A percentile compares a stretch with the other conserved stretches of the same genome.
Conservation (phyloP, 495 filamentous ascomycete genomes). For the Hypomontagnella monticulosa region DNA sequence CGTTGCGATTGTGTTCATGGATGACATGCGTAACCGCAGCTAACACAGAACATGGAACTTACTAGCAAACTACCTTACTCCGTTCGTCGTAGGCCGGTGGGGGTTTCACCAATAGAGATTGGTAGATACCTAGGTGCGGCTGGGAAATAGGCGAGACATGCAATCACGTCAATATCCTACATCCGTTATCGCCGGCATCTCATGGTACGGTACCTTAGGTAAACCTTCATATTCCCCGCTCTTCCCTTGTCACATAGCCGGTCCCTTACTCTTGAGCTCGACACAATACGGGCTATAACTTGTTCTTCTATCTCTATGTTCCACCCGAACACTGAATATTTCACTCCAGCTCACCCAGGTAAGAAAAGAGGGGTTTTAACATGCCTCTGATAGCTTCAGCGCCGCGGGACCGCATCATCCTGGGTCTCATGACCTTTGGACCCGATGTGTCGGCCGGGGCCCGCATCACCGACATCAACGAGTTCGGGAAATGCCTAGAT, state of each 20-base stretch:
- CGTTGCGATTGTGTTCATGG: no score
- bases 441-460: constrained; percentile 65
- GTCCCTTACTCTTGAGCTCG: not conserved
- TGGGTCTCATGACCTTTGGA: constrained; percentile 72
- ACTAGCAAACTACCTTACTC: no score
- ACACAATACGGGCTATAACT: not conserved
- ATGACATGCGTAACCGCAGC: no score
- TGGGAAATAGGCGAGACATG: not conserved
- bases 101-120: not conserved
- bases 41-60: no score
- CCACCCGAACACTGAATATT: no score
- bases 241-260: constrained; percentile 5
- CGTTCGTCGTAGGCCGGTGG: no score
- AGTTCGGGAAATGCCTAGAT: constrained; percentile 72
- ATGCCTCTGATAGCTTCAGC: constrained; percentile 61
- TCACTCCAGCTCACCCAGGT: not conserved
- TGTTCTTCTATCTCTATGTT: not conserved
- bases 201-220: not conserved
- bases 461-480: constrained; percentile 72
- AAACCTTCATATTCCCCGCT: constrained; percentile 20
- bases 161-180: constrained; percentile 18
- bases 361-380: constrained; percentile 9
- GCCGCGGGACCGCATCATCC: constrained; percentile 63
- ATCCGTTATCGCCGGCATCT: not conserved
- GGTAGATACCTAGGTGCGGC: not conserved